Percentiles rank a stretch among this genome's conserved stretches.
phyloP scores from a whole-genome alignment of 2,329 filamentous ascomycete species.

The Tolypocladium album region DNA sequence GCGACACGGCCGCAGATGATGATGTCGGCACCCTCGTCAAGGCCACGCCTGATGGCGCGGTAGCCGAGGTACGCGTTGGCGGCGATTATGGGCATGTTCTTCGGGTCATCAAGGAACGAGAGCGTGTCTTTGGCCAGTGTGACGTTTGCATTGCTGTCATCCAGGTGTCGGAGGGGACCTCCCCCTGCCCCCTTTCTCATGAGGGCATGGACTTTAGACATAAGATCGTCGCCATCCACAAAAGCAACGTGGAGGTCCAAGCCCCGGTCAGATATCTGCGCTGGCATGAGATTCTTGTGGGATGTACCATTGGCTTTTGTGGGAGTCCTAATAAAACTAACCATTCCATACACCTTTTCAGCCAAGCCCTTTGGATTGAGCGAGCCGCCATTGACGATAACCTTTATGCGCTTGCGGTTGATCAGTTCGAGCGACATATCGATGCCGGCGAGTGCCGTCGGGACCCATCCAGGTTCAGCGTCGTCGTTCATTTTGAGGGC shows the following conservation, averaged over 20 bases:
- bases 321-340: not conserved
- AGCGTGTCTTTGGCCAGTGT: conserved; percentile 7
- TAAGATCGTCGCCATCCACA: conserved; percentile 26
- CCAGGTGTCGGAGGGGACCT: conserved; percentile 12
- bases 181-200: not conserved
- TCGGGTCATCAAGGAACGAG: conserved; percentile 7
- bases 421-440: conserved; percentile 19
- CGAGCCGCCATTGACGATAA: conserved; percentile 46
- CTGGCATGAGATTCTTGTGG: not conserved
- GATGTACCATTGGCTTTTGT: not conserved
- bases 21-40: conserved; percentile 28
- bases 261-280: conserved; percentile 13
- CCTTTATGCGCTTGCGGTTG: conserved; percentile 35
- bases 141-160: conserved; percentile 8
- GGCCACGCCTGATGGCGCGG: conserved; percentile 25
- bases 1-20: conserved; percentile 31
- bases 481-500: conserved; percentile 5
- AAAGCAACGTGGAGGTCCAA: conserved; percentile 23
- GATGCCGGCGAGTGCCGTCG: conserved; percentile 12
- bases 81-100: conserved; percentile 11
- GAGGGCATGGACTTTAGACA: conserved; percentile 8
- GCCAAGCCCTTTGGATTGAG: conserved; percentile 42
- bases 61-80: conserved; percentile 41
- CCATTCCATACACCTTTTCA: conserved; percentile 13
- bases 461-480: conserved; percentile 9